These are phyloP conservation scores for Gaeumannomyces sp. DNA, from an alignment of 2,329 filamentous ascomycete genomes.

Conservation along the genomic window DNA sequence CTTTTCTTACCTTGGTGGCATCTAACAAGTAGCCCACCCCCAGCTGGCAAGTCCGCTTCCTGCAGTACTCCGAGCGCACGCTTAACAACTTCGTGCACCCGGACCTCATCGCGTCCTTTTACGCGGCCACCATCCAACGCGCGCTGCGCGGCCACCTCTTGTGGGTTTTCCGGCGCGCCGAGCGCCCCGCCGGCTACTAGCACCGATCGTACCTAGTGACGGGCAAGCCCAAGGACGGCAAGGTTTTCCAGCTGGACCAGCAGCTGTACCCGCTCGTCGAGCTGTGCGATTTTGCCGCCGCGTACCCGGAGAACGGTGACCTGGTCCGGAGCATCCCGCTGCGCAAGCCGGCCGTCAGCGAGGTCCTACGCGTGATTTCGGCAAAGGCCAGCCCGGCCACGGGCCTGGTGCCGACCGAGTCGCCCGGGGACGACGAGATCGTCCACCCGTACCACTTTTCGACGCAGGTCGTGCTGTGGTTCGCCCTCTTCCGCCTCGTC, in stretches of 20 bases:
- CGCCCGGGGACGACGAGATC: constrained; percentile 16
- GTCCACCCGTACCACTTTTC: constrained; percentile 16
- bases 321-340: constrained; percentile 11
- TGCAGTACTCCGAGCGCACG: constrained; percentile 8
- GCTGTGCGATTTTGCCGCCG: constrained; percentile 16
- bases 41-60: constrained; percentile 16
- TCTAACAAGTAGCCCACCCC: no score
- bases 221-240: constrained; percentile 16
- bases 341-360: constrained; percentile 6
- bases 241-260: constrained; percentile 18
- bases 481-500: constrained; percentile 12
- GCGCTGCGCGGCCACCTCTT: constrained; percentile 12
- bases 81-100: constrained; percentile 7
- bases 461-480: constrained; percentile 18
- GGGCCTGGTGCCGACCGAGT: constrained; percentile 16
- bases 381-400: constrained; percentile 6
- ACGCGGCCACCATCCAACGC: not conserved
- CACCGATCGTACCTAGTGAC: constrained; percentile 18
- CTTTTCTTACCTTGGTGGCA: no score
- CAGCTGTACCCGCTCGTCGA: constrained; percentile 19
- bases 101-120: not conserved
- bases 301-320: constrained; percentile 7
- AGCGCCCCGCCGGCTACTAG: constrained; percentile 15
- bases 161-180: constrained; percentile 17
- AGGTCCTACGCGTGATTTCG: constrained; percentile 12